phyloP scores from a whole-genome alignment of 176 grass and related monocot genomes.

The Cymbopogon citratus region DNA sequence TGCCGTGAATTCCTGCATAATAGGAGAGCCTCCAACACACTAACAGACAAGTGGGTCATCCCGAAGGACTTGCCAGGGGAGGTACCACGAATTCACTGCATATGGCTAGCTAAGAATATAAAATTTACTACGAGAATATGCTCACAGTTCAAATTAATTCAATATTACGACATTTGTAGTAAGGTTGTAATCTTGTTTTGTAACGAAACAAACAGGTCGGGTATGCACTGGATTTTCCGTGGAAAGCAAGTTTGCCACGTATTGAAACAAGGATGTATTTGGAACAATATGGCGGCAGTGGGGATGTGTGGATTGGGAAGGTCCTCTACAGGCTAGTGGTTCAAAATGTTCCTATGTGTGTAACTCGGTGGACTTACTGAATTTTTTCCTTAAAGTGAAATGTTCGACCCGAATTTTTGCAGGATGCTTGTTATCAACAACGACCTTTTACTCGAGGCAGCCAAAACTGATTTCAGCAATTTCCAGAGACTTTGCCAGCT shows the following conservation, averaged over 20 bases:
- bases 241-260: constrained; percentile 25
- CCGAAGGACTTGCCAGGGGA: constrained; percentile 48
- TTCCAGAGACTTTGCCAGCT: constrained; percentile 34
- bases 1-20: constrained; percentile 19
- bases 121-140: no score
- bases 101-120: no score
- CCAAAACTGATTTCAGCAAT: constrained; percentile 43
- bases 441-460: constrained; percentile 35
- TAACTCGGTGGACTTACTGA: no score
- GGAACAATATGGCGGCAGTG: constrained; percentile 18
- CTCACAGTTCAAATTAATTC: no score
- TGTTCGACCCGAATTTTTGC: no score
- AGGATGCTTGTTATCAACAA: constrained; percentile 60
- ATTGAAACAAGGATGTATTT: constrained; percentile 24
- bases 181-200: no score
- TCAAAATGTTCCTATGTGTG: no score
- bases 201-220: no score
- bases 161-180: no score
- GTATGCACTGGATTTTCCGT: constrained; percentile 9
- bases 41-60: constrained; percentile 57
- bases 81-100: background rate
- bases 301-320: constrained; percentile 23
- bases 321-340: background rate
- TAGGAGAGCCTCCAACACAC: constrained; percentile 17
- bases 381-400: no score